Conservation (phyloP, 371 early-diverging fungal genomes). For the Mucor circinelloides region DNA sequence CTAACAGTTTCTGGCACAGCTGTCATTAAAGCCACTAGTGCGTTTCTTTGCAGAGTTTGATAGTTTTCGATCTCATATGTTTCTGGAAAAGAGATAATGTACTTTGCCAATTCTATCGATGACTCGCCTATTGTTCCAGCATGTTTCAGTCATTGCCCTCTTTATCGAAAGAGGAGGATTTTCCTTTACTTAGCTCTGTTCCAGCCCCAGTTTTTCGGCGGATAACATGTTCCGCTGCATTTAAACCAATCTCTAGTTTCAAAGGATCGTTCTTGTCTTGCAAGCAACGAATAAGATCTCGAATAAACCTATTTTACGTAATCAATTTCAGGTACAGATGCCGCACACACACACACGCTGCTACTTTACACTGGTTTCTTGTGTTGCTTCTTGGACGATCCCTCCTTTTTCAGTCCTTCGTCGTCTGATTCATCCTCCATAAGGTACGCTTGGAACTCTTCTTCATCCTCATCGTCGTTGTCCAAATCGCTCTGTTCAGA, state of each 20-base stretch:
- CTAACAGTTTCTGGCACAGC: conserved; percentile 35
- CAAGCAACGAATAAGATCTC: conserved; percentile 41
- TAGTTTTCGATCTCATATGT: conserved; percentile 36
- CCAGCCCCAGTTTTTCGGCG: conserved; percentile 41
- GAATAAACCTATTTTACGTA: conserved; percentile 35
- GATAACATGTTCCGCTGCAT: conserved; percentile 42
- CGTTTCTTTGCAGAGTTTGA: conserved; percentile 24
- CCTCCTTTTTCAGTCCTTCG: conserved; percentile 21
- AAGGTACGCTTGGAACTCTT: conserved; percentile 50
- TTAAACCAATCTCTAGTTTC: conserved; percentile 45
- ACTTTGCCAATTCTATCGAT: conserved; percentile 28
- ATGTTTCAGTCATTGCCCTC: background rate
- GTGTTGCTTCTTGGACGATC: conserved; percentile 12
- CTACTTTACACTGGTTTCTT: conserved; percentile 36
- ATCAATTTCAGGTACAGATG: background rate
- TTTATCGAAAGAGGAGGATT: background rate
- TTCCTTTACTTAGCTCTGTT: conserved; percentile 38
- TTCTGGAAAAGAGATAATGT: conserved; percentile 35
- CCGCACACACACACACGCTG: background rate
- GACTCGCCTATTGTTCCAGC: conserved; percentile 31
- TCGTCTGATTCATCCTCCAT: conserved; percentile 58
- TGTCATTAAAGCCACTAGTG: conserved; percentile 38
- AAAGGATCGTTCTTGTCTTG: conserved; percentile 43
- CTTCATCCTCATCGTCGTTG: conserved; percentile 26
- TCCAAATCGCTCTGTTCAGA: background rate